phyloP scores from a whole-genome alignment of 75 land plant species.

The Ceratopteris richardii region DNA sequence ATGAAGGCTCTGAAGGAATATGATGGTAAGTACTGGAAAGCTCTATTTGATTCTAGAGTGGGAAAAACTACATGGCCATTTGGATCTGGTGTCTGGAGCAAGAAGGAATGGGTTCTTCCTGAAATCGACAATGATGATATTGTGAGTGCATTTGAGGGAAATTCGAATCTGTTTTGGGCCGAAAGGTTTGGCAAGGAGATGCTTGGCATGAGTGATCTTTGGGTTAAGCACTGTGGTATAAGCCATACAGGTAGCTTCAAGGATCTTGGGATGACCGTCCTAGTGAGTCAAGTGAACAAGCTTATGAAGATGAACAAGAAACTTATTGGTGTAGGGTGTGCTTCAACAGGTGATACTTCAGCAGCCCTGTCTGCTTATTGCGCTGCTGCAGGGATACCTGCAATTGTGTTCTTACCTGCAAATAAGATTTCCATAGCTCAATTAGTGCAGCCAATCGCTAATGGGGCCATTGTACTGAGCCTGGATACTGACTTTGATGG shows the following conservation, averaged over 20 bases:
- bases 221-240: conserved; percentile 94
- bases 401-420: conserved; percentile 85
- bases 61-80: conserved; percentile 93
- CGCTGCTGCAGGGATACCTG: conserved; percentile 80
- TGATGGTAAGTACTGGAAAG: conserved; percentile 66
- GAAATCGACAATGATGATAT: conserved; percentile 79
- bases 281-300: conserved; percentile 80
- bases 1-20: conserved; percentile 55
- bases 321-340: conserved; percentile 80
- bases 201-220: conserved; percentile 87
- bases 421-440: conserved; percentile 79
- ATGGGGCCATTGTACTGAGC: conserved; percentile 80
- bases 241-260: conserved; percentile 90
- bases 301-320: conserved; percentile 53
- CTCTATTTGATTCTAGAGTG: conserved; percentile 77
- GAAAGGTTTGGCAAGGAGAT: too few species aligned
- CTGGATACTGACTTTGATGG: conserved; percentile 93
- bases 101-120: too few species aligned
- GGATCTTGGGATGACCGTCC: conserved; percentile 91
- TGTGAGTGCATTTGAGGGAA: conserved; percentile 72
- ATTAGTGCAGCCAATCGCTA: too few species aligned
- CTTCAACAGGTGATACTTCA: conserved; percentile 89
- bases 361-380: conserved; percentile 90
- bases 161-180: too few species aligned
- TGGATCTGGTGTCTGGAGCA: conserved; percentile 96